phyloP scores from a whole-genome alignment of 345 rosid genomes.

The Atalantia buxifolia region DNA sequence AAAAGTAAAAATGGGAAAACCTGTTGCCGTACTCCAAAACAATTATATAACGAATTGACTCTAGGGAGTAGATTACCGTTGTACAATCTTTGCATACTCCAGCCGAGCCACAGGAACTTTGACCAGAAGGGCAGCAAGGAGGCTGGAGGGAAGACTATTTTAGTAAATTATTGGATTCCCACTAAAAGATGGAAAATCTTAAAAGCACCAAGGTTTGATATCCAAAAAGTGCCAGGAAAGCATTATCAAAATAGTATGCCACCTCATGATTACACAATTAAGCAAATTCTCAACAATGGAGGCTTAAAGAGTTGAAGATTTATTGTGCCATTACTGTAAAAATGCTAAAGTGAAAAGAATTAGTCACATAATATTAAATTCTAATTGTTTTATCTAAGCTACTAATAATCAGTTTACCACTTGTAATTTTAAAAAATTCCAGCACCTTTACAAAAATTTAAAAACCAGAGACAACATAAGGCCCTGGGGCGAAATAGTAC shows the following conservation, averaged over 20 bases:
- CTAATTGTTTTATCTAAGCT: background rate
- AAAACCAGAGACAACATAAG: background rate
- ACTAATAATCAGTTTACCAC: background rate
- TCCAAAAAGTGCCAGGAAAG: background rate
- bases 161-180: background rate
- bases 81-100: constrained; percentile 96
- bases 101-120: constrained; percentile 54
- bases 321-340: background rate
- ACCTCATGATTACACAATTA: background rate
- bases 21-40: background rate
- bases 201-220: background rate
- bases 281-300: background rate
- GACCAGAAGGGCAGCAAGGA: constrained; percentile 76
- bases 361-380: background rate
- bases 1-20: constrained; percentile 9
- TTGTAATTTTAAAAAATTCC: background rate
- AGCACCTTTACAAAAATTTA: background rate
- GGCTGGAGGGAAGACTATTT: constrained; percentile 48
- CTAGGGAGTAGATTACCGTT: constrained; percentile 52
- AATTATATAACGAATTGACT: background rate
- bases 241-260: background rate
- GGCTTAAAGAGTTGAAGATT: background rate
- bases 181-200: background rate
- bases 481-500: background rate
- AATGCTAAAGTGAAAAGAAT: background rate